A percentile compares a stretch with the other conserved stretches of the same genome.
These are phyloP conservation scores for Echinochloa phyllopogon DNA, from an alignment of 176 grass and related monocot species.

Conservation along the genomic window DNA sequence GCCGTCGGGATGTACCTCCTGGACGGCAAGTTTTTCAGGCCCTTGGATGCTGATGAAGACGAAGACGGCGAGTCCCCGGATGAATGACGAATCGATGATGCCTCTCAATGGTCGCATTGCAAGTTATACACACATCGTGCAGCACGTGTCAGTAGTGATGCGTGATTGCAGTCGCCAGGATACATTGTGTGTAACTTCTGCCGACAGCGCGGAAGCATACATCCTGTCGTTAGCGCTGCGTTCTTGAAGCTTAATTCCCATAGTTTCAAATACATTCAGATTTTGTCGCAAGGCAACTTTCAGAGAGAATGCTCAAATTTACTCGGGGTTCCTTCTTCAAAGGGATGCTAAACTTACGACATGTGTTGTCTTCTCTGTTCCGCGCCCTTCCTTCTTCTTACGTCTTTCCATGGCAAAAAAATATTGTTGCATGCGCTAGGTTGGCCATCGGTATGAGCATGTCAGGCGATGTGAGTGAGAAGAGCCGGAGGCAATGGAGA, in stretches of 20 bases:
- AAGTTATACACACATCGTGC: neutral
- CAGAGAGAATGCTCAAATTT: neutral
- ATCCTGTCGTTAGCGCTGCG: neutral
- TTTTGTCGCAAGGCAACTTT: too few relatives aligned
- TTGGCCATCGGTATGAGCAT: too few relatives aligned
- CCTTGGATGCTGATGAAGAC: constrained; percentile 52
- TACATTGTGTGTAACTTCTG: neutral
- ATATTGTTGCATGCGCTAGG: too few relatives aligned
- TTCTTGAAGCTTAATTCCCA: neutral
- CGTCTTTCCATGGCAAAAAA: too few relatives aligned
- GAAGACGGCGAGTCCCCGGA: constrained; percentile 2
- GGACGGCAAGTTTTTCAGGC: constrained; percentile 76
- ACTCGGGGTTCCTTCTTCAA: neutral
- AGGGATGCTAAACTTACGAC: neutral
- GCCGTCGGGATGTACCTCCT: constrained; percentile 71
- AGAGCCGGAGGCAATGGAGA: too few relatives aligned
- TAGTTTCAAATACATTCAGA: neutral
- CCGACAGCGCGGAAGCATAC: too few relatives aligned
- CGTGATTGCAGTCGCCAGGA: neutral
- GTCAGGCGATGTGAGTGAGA: too few relatives aligned
- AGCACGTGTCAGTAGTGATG: neutral
- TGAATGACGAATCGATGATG: neutral
- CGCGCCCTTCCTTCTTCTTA: too few relatives aligned
- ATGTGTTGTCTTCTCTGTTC: too few relatives aligned
- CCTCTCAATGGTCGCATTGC: neutral